phyloP scores from a whole-genome alignment of 495 filamentous ascomycete species.

The Tuber aestivum region DNA sequence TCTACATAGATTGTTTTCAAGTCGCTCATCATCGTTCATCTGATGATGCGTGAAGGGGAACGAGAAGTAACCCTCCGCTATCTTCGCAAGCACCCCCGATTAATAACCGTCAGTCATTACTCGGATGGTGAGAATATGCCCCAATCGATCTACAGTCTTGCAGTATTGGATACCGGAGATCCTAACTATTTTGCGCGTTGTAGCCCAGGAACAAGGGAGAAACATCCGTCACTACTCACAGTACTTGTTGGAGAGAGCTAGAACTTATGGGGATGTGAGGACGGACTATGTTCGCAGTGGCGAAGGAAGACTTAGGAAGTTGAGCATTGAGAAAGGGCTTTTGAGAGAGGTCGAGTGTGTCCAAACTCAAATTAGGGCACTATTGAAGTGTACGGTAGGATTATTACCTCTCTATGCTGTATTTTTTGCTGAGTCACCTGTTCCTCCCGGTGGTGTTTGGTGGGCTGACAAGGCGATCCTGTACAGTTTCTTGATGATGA shows the following conservation, averaged over 20 bases:
- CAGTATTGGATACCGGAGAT: background rate
- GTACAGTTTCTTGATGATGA: constrained; percentile 74
- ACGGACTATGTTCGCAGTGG: constrained; percentile 84
- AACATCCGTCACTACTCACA: constrained; percentile 90
- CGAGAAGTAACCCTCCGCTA: constrained; percentile 80
- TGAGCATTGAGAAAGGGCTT: constrained; percentile 87
- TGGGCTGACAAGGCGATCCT: constrained; percentile 12
- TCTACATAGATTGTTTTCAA: constrained; percentile 69
- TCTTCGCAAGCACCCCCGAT: constrained; percentile 73
- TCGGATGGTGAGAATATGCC: constrained; percentile 68
- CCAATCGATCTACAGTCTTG: constrained; percentile 7
- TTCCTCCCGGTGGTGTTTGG: background rate
- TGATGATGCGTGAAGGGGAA: constrained; percentile 96
- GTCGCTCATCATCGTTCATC: constrained; percentile 84
- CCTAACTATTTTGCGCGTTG: constrained; percentile 1
- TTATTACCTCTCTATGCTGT: constrained; percentile 21
- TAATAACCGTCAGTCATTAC: constrained; percentile 81
- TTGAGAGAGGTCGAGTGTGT: constrained; percentile 88
- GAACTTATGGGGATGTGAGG: constrained; percentile 73
- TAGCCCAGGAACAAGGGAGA: constrained; percentile 88
- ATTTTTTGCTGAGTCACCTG: background rate
- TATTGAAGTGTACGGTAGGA: constrained; percentile 84
- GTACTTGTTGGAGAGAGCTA: constrained; percentile 77
- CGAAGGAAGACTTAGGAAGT: constrained; percentile 72
- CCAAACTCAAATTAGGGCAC: constrained; percentile 76